Evolutionary conservation across 192 early-diverging fungal species (phyloP), one percentile per base, ranked within the genome.

Genomic region (Dissophora ornata): DNA sequence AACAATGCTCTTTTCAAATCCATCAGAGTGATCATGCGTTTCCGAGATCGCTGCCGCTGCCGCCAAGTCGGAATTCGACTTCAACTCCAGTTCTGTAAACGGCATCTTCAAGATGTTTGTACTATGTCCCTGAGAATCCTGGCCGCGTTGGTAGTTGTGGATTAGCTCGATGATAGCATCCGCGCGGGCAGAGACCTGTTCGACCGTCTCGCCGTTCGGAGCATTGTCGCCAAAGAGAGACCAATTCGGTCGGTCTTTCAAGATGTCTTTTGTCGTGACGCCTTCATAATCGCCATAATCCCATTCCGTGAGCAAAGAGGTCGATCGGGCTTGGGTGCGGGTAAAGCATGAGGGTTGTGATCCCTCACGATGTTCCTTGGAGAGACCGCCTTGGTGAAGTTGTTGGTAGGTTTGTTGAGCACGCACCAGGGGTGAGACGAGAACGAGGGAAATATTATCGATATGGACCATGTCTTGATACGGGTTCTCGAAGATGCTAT

Each of bases 281-380:
- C 82, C 79, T 50, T 83, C 82, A 25, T 80, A 83, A 48, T 83
- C 79, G 11, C 82, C 82, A 55, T 80, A 83, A 48, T 83, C 52
- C 82, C 82, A 83, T 57, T 83, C 82, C 18, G 45, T 30, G 12
- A 83, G 54, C 24, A 80, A 33, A 1, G 67, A 64, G 0, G 69
- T 67, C 19, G 59, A 62, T 11, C 60, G 58, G 28, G 81, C 77
- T 28, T 67, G 81, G 12, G 70, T 82, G 11, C 34, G 46, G 4
- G 58, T 57, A 26, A 77, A 77, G 46, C 73, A 77, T 2, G 73
- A 77, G 15, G 44, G 44, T 45, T 10, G 6, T n/a, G 9, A 12
- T 4, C 44, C 42, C 48, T 10, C 62, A 42, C 7, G 36, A 36
- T 12, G 15, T 22, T 58, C 41, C n/a, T 67, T 61, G 25, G 25